phyloP scores from a whole-genome alignment of 768 basidiomycete species.

The Roridomyces roridus region DNA sequence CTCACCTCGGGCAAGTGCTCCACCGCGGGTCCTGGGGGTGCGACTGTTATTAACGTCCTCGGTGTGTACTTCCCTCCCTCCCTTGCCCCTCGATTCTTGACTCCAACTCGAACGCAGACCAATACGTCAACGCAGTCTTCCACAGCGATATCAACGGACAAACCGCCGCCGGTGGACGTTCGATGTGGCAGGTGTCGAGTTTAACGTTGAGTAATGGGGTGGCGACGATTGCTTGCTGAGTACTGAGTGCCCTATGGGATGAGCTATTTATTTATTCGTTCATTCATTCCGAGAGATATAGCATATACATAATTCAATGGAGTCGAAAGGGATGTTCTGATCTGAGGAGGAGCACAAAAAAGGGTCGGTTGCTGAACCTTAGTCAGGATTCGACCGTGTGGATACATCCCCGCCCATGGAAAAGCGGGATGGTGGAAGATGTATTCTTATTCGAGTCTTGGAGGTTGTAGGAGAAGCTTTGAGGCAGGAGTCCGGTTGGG shows the following conservation, averaged over 20 bases:
- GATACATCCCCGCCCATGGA: too few relatives aligned
- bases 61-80: background rate
- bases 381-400: too few relatives aligned
- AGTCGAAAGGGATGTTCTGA: too few relatives aligned
- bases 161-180: slow-evolving; percentile 5
- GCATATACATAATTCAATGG: too few relatives aligned
- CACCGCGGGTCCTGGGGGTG: slow-evolving; percentile 27
- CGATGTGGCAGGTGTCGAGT: slow-evolving; percentile 9
- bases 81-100: background rate
- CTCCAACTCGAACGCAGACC: background rate
- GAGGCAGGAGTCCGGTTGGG: too few relatives aligned
- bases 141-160: slow-evolving; percentile 12
- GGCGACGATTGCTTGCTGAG: background rate
- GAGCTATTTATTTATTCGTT: background rate
- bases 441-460: too few relatives aligned
- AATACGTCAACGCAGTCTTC: slow-evolving; percentile 14
- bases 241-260: too few relatives aligned
- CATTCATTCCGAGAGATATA: too few relatives aligned
- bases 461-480: too few relatives aligned
- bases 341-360: too few relatives aligned
- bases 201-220: background rate
- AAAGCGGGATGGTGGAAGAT: too few relatives aligned
- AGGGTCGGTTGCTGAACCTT: too few relatives aligned
- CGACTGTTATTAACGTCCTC: slow-evolving; percentile 13
- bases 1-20: slow-evolving; percentile 26